Evolutionary conservation across 257 asterid species (phyloP).

Genomic region (Plantago ovata): DNA sequence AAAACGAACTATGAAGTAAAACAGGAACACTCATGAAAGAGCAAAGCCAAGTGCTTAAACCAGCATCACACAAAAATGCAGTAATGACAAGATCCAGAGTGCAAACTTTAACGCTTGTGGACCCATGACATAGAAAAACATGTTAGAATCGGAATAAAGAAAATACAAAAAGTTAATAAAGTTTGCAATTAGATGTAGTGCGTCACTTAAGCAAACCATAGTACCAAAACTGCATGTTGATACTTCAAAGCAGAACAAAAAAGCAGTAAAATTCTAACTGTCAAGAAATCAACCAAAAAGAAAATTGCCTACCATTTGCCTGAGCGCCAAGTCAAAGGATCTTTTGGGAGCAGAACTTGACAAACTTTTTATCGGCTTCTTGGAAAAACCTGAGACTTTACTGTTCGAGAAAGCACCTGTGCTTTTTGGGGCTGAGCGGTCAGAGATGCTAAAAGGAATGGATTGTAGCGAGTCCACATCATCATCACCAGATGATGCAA

Average conservation of each 20-base stretch:
- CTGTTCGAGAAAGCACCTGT: constrained; percentile 39
- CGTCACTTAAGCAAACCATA: constrained; percentile 8
- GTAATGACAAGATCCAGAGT: neutral
- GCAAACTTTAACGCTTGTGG: constrained; percentile 6
- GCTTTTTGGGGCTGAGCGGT: constrained; percentile 50
- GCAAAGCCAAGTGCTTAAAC: no score
- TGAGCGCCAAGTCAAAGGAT: constrained; percentile 77
- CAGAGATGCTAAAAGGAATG: constrained; percentile 50
- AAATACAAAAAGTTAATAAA: no score
- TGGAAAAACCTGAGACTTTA: constrained; percentile 48
- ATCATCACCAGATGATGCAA: constrained; percentile 92
- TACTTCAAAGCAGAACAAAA: constrained; percentile 10
- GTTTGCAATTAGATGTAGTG: neutral
- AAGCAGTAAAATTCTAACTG: constrained; percentile 18
- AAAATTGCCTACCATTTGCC: constrained; percentile 65
- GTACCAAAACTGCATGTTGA: constrained; percentile 4
- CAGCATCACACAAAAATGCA: no score
- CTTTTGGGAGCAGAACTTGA: constrained; percentile 87
- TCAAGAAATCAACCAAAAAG: constrained; percentile 19
- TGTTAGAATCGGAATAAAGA: no score
- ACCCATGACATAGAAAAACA: neutral
- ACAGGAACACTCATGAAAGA: no score
- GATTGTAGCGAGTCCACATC: constrained; percentile 75
- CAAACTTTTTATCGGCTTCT: constrained; percentile 54
- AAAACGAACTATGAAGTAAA: no score